phyloP scores from a whole-genome alignment of 257 asterid species.

The Petrea volubilis region DNA sequence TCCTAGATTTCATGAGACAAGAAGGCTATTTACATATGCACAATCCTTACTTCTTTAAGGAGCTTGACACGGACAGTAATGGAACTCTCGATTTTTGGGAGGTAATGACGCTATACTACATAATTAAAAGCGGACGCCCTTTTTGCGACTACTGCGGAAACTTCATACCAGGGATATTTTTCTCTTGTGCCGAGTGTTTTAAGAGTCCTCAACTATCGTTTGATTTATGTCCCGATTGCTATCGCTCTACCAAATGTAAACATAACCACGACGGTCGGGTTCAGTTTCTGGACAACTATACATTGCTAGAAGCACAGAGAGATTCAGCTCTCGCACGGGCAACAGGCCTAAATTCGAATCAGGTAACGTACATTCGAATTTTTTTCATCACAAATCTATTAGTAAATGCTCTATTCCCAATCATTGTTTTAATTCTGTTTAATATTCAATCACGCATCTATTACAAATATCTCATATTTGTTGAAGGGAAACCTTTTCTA shows the following conservation, averaged over 20 bases:
- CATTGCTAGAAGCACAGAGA: slow-evolving; percentile 6
- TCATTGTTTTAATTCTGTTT: too few species aligned
- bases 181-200: slow-evolving; percentile 22
- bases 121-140: slow-evolving; percentile 22
- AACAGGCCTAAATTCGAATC: background rate
- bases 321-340: background rate
- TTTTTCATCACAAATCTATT: too few species aligned
- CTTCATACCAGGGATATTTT: slow-evolving; percentile 22
- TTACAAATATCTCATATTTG: too few species aligned
- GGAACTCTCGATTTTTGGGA: slow-evolving; percentile 24
- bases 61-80: slow-evolving; percentile 12
- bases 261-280: slow-evolving; percentile 6
- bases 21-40: slow-evolving; percentile 20
- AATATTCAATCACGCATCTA: too few species aligned
- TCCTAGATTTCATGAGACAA: slow-evolving; percentile 15
- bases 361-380: too few species aligned
- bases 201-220: background rate
- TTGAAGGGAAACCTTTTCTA: too few species aligned
- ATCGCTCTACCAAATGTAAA: background rate
- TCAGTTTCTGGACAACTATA: slow-evolving; percentile 28
- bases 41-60: slow-evolving; percentile 3
- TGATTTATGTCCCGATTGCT: slow-evolving; percentile 13
- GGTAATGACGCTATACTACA: slow-evolving; percentile 22
- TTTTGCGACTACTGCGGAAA: slow-evolving; percentile 20
- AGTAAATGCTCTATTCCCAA: too few species aligned